Conservation (phyloP, 176 grass and related monocot genomes). For the Oryza longistaminata region DNA sequence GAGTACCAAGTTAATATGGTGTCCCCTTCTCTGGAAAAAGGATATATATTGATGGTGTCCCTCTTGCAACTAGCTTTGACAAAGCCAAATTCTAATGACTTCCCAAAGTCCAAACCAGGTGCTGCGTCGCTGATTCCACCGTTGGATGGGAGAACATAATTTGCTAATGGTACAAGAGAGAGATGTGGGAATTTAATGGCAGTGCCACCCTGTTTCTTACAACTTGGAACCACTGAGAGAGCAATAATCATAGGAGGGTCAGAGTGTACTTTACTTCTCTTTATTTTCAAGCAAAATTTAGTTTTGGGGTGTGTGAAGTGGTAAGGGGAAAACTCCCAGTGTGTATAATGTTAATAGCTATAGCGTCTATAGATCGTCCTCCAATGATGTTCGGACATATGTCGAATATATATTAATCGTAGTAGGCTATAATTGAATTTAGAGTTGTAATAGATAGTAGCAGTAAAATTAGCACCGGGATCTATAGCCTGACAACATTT, state of each 20-base stretch:
- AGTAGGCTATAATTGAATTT: too few relatives aligned
- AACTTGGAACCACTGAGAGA: neutral
- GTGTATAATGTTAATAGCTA: too few relatives aligned
- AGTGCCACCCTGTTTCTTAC: neutral
- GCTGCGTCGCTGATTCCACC: neutral
- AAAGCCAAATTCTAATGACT: neutral
- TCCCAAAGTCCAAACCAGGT: neutral
- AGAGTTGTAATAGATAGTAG: too few relatives aligned
- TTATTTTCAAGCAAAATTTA: neutral
- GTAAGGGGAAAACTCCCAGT: neutral
- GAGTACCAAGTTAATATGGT: neutral
- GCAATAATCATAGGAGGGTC: neutral
- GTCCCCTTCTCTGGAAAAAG: neutral
- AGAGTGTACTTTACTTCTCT: neutral
- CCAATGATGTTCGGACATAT: too few relatives aligned
- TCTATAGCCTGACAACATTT: too few relatives aligned
- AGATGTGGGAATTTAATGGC: neutral
- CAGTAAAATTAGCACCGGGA: too few relatives aligned
- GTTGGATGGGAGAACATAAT: neutral
- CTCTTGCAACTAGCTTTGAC: constrained; percentile 1
- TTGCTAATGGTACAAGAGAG: neutral
- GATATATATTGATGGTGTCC: neutral
- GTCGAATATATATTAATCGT: too few relatives aligned
- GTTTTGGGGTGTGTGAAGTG: neutral
- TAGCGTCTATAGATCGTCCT: too few relatives aligned